Evolutionary conservation across 148 eudicot genomes (phyloP).

Genomic region (Amaranthus cruentus): DNA sequence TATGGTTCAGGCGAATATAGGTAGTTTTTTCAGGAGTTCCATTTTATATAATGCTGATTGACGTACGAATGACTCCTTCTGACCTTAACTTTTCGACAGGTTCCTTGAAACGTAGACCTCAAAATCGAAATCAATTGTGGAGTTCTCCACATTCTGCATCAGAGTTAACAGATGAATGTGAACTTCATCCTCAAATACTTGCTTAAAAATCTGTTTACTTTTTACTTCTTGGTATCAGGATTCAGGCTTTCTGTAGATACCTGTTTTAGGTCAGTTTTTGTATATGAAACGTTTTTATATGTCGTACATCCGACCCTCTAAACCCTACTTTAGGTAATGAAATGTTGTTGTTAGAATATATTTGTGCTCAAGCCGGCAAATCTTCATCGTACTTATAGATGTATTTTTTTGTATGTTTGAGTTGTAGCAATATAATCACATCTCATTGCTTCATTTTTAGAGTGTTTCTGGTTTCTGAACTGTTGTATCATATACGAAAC

Average conservation of each 20-base stretch:
- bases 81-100: slow-evolving; percentile 12
- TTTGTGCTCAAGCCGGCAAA: too few species aligned
- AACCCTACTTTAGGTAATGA: too few species aligned
- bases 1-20: slow-evolving; percentile 51
- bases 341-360: too few species aligned
- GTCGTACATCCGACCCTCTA: too few species aligned
- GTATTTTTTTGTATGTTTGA: not conserved
- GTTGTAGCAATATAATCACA: too few species aligned
- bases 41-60: not conserved
- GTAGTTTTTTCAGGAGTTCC: slow-evolving; percentile 23
- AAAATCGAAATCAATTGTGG: slow-evolving; percentile 11
- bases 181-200: not conserved
- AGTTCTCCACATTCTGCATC: slow-evolving; percentile 26
- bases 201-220: not conserved
- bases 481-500: too few species aligned
- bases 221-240: too few species aligned
- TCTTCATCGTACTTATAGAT: too few species aligned
- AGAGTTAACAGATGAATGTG: slow-evolving; percentile 21
- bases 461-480: too few species aligned
- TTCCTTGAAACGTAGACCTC: slow-evolving; percentile 27
- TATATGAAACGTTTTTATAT: too few species aligned
- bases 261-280: not conserved
- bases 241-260: not conserved
- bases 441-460: too few species aligned
- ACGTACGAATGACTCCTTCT: not conserved